Evolutionary conservation across 2,329 filamentous ascomycete genomes (phyloP).

Genomic region (Stagonosporopsis vannaccii): DNA sequence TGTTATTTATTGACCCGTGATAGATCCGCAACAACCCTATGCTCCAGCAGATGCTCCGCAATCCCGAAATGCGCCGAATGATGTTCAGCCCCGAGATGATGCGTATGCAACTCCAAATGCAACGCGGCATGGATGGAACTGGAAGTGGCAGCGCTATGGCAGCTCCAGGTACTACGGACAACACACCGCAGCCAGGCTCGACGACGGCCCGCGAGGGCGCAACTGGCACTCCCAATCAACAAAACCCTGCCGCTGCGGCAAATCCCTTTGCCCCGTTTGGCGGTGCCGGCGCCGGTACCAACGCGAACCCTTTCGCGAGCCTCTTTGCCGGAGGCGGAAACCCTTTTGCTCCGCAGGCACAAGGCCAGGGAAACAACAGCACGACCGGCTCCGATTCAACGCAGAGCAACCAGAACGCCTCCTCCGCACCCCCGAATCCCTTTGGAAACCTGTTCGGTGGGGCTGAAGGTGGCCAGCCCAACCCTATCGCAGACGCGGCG

Average conservation of each 20-base stretch:
- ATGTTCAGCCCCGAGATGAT: slow-evolving; percentile 90
- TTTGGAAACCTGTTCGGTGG: slow-evolving; percentile 62
- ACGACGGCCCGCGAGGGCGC: slow-evolving; percentile 39
- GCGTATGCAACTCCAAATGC: slow-evolving; percentile 82
- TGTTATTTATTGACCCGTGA: slow-evolving; percentile 20
- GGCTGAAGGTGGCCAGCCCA: slow-evolving; percentile 47
- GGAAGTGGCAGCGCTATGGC: slow-evolving; percentile 68
- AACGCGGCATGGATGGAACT: slow-evolving; percentile 65
- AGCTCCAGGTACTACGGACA: slow-evolving; percentile 90
- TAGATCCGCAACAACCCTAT: slow-evolving; percentile 85
- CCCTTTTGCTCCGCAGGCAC: slow-evolving; percentile 44
- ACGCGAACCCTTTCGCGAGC: slow-evolving; percentile 67
- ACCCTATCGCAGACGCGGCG: slow-evolving; percentile 58
- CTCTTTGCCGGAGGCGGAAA: slow-evolving; percentile 57
- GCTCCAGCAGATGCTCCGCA: slow-evolving; percentile 85
- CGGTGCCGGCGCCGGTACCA: slow-evolving; percentile 38
- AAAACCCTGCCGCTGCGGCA: slow-evolving; percentile 40
- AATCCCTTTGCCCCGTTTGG: slow-evolving; percentile 59
- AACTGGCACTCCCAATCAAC: slow-evolving; percentile 35
- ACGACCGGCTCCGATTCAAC: slow-evolving; percentile 35
- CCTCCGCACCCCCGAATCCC: slow-evolving; percentile 40
- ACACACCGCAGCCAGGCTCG: slow-evolving; percentile 64
- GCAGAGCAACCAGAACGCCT: slow-evolving; percentile 30
- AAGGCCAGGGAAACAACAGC: slow-evolving; percentile 26
- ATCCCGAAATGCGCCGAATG: slow-evolving; percentile 88